These are phyloP conservation scores for Malus hybrid DNA, from an alignment of 331 rosid genomes.

Conservation along the genomic window DNA sequence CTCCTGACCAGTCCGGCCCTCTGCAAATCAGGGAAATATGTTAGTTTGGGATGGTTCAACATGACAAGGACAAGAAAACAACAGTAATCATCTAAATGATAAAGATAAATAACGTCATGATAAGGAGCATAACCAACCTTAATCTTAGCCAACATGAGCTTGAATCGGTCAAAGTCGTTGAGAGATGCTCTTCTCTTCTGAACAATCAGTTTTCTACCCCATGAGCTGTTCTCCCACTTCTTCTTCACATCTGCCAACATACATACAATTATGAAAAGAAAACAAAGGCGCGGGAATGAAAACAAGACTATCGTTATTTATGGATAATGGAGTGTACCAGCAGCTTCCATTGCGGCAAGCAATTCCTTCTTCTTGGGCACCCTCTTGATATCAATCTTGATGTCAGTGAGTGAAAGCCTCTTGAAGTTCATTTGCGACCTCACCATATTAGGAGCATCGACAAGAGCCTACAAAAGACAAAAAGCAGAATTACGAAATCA, in stretches of 20 bases:
- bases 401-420: conserved; percentile 52
- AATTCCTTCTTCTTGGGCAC: conserved; percentile 44
- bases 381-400: conserved; percentile 45
- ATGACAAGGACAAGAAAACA: no score
- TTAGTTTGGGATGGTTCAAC: background rate
- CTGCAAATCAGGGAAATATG: conserved; percentile 25
- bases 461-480: conserved; percentile 28
- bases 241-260: conserved; percentile 40
- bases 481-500: background rate
- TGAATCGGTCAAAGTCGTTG: conserved; percentile 52
- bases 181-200: conserved; percentile 46
- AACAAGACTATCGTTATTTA: background rate
- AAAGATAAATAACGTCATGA: background rate
- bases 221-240: conserved; percentile 58
- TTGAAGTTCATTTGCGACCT: conserved; percentile 45
- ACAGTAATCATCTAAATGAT: background rate
- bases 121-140: conserved; percentile 21
- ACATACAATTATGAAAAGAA: background rate
- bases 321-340: conserved; percentile 19
- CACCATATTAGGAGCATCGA: conserved; percentile 52
- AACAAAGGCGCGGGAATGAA: background rate
- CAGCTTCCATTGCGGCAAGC: conserved; percentile 44
- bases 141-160: conserved; percentile 55
- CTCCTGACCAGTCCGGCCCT: conserved; percentile 58
- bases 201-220: conserved; percentile 55